These are phyloP conservation scores for Marasmius tenuissimus DNA, from an alignment of 1,284 basidiomycete species.

Conservation along the genomic window DNA sequence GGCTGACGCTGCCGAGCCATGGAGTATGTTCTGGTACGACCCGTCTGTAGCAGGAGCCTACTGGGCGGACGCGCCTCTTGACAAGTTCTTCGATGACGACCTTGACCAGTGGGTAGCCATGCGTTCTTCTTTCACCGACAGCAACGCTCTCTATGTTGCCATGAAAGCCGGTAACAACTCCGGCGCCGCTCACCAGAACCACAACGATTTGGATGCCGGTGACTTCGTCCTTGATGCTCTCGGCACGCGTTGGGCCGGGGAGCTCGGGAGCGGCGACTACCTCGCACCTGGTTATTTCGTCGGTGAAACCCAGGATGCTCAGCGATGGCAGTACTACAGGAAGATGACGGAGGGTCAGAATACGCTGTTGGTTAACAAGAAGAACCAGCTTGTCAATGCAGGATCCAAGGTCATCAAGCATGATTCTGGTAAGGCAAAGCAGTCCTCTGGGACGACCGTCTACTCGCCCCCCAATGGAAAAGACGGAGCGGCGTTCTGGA, in stretches of 20 bases:
- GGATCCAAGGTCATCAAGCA: constrained; percentile 57
- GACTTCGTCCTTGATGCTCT: constrained; percentile 96
- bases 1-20: constrained; percentile 85
- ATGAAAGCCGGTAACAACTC: constrained; percentile 82
- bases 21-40: constrained; percentile 98
- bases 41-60: constrained; percentile 81
- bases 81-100: constrained; percentile 74
- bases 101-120: constrained; percentile 86
- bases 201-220: constrained; percentile 91
- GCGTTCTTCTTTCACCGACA: constrained; percentile 91
- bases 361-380: constrained; percentile 76
- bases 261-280: constrained; percentile 90
- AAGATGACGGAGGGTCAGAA: constrained; percentile 98
- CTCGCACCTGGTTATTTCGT: constrained; percentile 70
- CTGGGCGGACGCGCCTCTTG: constrained; percentile 85
- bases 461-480: constrained; percentile 43
- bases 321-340: constrained; percentile 91
- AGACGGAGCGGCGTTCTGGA: constrained; percentile 78
- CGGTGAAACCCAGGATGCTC: constrained; percentile 61
- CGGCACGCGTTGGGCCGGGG: constrained; percentile 94
- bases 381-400: constrained; percentile 82
- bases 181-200: constrained; percentile 72
- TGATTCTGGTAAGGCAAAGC: constrained; percentile 63
- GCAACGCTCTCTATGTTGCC: constrained; percentile 79
- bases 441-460: constrained; percentile 72